Evolutionary conservation across 768 basidiomycete genomes (phyloP), one percentile per base, ranked within the genome.

Genomic region (Dictyophora rubrovolvata): DNA sequence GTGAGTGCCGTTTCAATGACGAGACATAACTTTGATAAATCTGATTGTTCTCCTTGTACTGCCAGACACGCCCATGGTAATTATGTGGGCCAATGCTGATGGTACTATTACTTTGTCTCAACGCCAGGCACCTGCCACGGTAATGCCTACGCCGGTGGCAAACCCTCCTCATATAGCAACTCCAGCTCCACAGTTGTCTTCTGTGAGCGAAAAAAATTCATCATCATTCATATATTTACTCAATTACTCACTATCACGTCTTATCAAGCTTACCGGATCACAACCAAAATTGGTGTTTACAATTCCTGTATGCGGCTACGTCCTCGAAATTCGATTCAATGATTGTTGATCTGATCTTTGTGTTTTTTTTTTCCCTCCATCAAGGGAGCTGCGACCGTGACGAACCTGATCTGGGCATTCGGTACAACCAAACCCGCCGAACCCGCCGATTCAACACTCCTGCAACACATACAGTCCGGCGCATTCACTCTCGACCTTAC

Each of bases 81-180:
- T 88, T 33, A 79, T 83, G 75, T 89, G 86, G 87, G 71, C 78
- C 7, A 84, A 86, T 65, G 68, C 70, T 14, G 81, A 86, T 63
- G 82, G 82, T 10, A 68, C 74, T 20, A 72, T 86, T 60, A 86
- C 84, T 12, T 69, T 89, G 21, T 86, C 84, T 7, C 87, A 89
- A 65, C 77, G 86, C 18, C 70, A 68, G 33, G 82, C 86, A 0
- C 63, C 75, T 1, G 66, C 64, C 6, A 74, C 84, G 61, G 71
- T 74, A 4, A 79, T 80, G 79, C 87, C 87, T 6, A 77, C 71
- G 14, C 76, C 84, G 53, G 81, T 76, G 56, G 50, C 72, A 6
- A 74, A 66, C 60, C 85, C 85, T 16, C 77, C 81, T 0, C 71
- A 83, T 60, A 61, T 71, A 0, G 85, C 85, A 22, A 73, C 75